Base-by-base conservation (phyloP, 306 rosid species). In the Castanea mollissima region DNA sequence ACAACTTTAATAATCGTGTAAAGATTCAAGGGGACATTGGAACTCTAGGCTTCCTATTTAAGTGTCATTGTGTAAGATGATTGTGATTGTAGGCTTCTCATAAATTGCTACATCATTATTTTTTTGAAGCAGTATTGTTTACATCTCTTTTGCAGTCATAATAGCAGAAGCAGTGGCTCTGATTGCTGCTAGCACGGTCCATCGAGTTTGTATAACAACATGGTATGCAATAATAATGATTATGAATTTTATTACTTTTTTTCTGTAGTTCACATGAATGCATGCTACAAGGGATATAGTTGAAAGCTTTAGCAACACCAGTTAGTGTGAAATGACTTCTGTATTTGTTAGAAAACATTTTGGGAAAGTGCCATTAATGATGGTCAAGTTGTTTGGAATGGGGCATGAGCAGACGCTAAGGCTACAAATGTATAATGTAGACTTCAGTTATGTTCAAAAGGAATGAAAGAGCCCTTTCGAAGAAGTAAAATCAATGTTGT, bases 131-230 rank as follows among this genome's bases (percentile, higher is more conserved):
- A 23, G 2, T 62, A 23, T 9, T 20, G 6, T 49, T 77, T 57
- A 58, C 14, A 46, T 18, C 58, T 29, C 64, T 75, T 77, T 52
- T 86, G 88, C 91, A 92, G 97, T 94, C 82, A 73, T 90, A 35
- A 56, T 89, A 73, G 98, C 97, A 23, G 93, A 92, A 83, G 86
- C 74, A 69, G 87, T 94, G 76, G 97, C 98, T 78, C 88, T 94
- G 67, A 88, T 94, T 85, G 97, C 97, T 81, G 98, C 97, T 76
- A 80, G 97, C 87, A 91, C 95, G 5, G 97, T 92, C 80, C 98
- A 94, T 76, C 88, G 96, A 75, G 96, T 94, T 85, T 94, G 97
- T 81, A 90, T 90, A 81, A 94, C 97, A 27, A 94, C 97, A 82
- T 92, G 98, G 98, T 90, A 92, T 71, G 76, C 60, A 64, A 14